These are phyloP conservation scores for Tuctoria greenei DNA, from an alignment of 176 grass and related monocot genomes.

Conservation along the genomic window DNA sequence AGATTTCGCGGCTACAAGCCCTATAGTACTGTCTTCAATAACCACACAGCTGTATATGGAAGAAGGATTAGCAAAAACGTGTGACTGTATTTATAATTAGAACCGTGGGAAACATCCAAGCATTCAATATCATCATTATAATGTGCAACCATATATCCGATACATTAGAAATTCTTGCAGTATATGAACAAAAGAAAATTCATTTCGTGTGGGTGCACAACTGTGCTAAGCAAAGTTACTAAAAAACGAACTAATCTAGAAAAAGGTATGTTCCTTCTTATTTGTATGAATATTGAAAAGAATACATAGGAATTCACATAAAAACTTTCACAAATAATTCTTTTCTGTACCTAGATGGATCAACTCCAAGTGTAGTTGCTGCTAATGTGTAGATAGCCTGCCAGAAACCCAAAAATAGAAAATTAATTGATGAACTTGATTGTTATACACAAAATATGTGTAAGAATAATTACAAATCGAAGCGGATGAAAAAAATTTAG, in stretches of 20 bases:
- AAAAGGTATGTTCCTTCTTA: not conserved
- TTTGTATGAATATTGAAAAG: not conserved
- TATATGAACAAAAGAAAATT: not conserved
- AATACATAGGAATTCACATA: not conserved
- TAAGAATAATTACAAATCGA: not conserved
- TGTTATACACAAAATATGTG: conserved; percentile 5
- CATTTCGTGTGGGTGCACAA: not conserved
- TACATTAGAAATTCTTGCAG: not conserved
- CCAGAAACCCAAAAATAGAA: conserved; percentile 5
- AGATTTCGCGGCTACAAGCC: conserved; percentile 85
- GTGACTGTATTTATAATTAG: not conserved
- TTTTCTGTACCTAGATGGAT: conserved; percentile 73
- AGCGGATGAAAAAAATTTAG: not conserved
- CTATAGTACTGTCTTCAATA: conserved; percentile 92
- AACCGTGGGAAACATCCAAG: not conserved
- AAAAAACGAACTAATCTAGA: not conserved
- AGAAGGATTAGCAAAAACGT: conserved; percentile 11
- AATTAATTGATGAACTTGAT: not conserved
- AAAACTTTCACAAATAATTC: not conserved
- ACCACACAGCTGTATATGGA: conserved; percentile 82
- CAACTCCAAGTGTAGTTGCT: conserved; percentile 75
- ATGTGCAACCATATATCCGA: not conserved
- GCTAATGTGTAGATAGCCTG: conserved; percentile 97
- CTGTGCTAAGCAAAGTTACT: conserved; percentile 10
- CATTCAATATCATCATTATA: not conserved